A percentile compares a stretch with the other conserved stretches of the same genome.
These are phyloP conservation scores for Alternaria incomplexa DNA, from an alignment of 2,329 filamentous ascomycete genomes.

Conservation along the genomic window DNA sequence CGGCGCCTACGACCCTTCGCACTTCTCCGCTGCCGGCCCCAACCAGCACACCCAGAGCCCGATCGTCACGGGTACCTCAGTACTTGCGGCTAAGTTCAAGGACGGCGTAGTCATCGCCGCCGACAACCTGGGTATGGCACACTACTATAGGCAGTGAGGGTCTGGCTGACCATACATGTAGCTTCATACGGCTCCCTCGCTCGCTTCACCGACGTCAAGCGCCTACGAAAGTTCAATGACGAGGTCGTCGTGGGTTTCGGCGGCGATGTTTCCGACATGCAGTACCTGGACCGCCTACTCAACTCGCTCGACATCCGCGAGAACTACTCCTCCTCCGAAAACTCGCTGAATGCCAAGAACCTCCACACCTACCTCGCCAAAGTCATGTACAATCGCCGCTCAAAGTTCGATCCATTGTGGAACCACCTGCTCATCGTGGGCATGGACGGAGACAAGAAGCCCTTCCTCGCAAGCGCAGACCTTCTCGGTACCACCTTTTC, in stretches of 20 bases:
- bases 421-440: constrained; percentile 93
- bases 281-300: constrained; percentile 93
- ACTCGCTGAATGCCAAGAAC: constrained; percentile 82
- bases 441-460: constrained; percentile 74
- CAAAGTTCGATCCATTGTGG: constrained; percentile 97
- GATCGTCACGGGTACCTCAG: constrained; percentile 95
- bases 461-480: constrained; percentile 91
- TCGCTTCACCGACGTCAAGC: constrained; percentile 95
- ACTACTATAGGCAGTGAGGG: background rate
- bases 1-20: constrained; percentile 87
- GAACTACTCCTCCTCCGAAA: constrained; percentile 70
- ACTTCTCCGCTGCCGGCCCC: constrained; percentile 74
- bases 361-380: constrained; percentile 96
- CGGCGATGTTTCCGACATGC: constrained; percentile 98
- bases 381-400: constrained; percentile 93
- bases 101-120: constrained; percentile 95
- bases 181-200: constrained; percentile 96
- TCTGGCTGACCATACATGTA: constrained; percentile 48
- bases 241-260: constrained; percentile 89
- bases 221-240: constrained; percentile 85
- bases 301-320: constrained; percentile 85
- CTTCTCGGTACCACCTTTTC: constrained; percentile 91
- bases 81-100: constrained; percentile 93
- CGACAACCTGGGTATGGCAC: constrained; percentile 82
- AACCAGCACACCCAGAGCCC: constrained; percentile 85